Percentiles rank a stretch among this genome's conserved stretches.
These are phyloP conservation scores for Dichotomopilus funicola DNA, from an alignment of 2,329 filamentous ascomycete species.

Conservation along the genomic window DNA sequence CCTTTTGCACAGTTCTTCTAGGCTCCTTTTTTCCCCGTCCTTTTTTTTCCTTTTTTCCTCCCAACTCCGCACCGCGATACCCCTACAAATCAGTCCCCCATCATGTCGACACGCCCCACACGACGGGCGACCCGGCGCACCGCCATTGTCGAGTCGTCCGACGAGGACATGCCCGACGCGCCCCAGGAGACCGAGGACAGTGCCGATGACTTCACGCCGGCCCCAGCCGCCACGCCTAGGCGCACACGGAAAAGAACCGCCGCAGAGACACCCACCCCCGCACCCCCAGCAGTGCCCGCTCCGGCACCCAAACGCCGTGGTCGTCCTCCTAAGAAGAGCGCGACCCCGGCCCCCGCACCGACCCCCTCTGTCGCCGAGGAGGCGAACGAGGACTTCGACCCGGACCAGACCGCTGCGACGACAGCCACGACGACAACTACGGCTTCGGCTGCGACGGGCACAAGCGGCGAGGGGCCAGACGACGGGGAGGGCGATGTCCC, in stretches of 20 bases:
- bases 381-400: slow-evolving; percentile 54
- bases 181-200: slow-evolving; percentile 50
- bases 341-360: slow-evolving; percentile 29
- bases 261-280: slow-evolving; percentile 30
- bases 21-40: not conserved
- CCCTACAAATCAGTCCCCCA: not conserved
- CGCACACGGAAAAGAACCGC: slow-evolving; percentile 36
- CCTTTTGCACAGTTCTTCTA: not conserved
- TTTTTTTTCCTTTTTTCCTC: slow-evolving; percentile 2
- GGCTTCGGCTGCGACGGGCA: not conserved
- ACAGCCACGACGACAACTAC: slow-evolving; percentile 19
- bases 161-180: slow-evolving; percentile 60
- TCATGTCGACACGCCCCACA: slow-evolving; percentile 37
- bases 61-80: no score
- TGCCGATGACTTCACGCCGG: slow-evolving; percentile 76
- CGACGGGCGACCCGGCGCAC: slow-evolving; percentile 57
- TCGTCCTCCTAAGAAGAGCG: slow-evolving; percentile 35
- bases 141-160: slow-evolving; percentile 65
- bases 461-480: slow-evolving; percentile 4
- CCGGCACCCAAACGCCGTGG: slow-evolving; percentile 28
- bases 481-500: slow-evolving; percentile 29
- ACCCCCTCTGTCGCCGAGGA: slow-evolving; percentile 39
- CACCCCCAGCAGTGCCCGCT: slow-evolving; percentile 4
- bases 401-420: slow-evolving; percentile 37
- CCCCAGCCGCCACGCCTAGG: slow-evolving; percentile 48